phyloP scores from a whole-genome alignment of 441 rosid species.

The Gossypium gossypioides region DNA sequence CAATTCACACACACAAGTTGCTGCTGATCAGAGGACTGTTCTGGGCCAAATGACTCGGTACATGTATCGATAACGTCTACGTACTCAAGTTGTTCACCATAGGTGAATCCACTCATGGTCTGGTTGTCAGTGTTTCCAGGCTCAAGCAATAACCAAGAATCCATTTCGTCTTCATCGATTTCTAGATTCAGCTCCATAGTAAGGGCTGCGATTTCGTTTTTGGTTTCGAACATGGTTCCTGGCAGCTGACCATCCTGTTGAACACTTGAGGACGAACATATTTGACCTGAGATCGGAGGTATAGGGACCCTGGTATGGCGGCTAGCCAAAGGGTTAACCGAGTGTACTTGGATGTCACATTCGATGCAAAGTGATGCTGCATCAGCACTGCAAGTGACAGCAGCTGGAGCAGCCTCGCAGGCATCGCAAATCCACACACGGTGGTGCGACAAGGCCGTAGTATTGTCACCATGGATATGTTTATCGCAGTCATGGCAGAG shows the following conservation, averaged over 20 bases:
- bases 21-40: constrained; percentile 13
- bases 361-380: constrained; percentile 25
- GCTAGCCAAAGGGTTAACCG: constrained; percentile 18
- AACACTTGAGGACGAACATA: neutral
- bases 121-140: constrained; percentile 16
- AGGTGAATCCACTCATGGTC: constrained; percentile 15
- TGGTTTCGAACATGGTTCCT: neutral
- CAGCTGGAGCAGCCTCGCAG: constrained; percentile 27
- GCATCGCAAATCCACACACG: constrained; percentile 24
- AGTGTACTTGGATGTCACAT: constrained; percentile 28
- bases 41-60: constrained; percentile 11
- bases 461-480: constrained; percentile 10
- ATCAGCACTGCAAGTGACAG: constrained; percentile 28
- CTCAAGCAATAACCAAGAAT: constrained; percentile 28
- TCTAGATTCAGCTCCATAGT: neutral
- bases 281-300: constrained; percentile 7
- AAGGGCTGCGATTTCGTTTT: constrained; percentile 8
- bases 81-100: constrained; percentile 12
- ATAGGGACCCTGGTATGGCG: constrained; percentile 23
- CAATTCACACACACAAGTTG: constrained; percentile 4
- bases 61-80: constrained; percentile 17
- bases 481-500: constrained; percentile 22
- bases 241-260: constrained; percentile 11
- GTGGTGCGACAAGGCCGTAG: constrained; percentile 19
- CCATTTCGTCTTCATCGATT: constrained; percentile 19